phyloP scores from a whole-genome alignment of 2,329 filamentous ascomycete genomes.

The Xylariaceae sp. region DNA sequence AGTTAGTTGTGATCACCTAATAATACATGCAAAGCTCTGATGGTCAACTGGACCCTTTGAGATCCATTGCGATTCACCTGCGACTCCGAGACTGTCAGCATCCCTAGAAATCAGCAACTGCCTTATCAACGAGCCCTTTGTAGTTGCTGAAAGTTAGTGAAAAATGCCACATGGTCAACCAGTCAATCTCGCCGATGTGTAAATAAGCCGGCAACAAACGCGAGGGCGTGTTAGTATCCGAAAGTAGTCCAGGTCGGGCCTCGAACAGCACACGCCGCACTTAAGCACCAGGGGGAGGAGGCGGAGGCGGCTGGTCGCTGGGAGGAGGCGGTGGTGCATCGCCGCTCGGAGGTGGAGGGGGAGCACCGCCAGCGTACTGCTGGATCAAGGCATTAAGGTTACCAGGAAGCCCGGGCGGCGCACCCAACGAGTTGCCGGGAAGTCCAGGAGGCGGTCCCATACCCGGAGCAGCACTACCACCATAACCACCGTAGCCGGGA shows the following conservation, averaged over 20 bases:
- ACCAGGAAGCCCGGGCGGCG: slow-evolving; percentile 52
- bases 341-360: slow-evolving; percentile 59
- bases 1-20: slow-evolving; percentile 16
- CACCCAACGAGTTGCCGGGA: slow-evolving; percentile 48
- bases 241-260: slow-evolving; percentile 8
- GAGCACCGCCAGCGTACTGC: slow-evolving; percentile 55
- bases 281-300: slow-evolving; percentile 54
- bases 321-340: slow-evolving; percentile 60
- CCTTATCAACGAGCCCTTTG: slow-evolving; percentile 4
- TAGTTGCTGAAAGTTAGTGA: slow-evolving; percentile 15
- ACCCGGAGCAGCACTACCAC: slow-evolving; percentile 49
- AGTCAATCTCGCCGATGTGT: too few relatives aligned
- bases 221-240: slow-evolving; percentile 24
- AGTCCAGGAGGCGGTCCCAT: slow-evolving; percentile 46
- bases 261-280: slow-evolving; percentile 13
- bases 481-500: slow-evolving; percentile 47
- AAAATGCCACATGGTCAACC: background rate
- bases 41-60: background rate
- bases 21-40: slow-evolving; percentile 9
- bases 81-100: background rate
- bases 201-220: too few relatives aligned
- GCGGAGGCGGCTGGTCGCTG: slow-evolving; percentile 60
- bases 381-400: slow-evolving; percentile 66
- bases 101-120: slow-evolving; percentile 11
- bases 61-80: too few relatives aligned